These are phyloP conservation scores for Apiospora koreana DNA, from an alignment of 2,329 filamentous ascomycete genomes.

Conservation along the genomic window DNA sequence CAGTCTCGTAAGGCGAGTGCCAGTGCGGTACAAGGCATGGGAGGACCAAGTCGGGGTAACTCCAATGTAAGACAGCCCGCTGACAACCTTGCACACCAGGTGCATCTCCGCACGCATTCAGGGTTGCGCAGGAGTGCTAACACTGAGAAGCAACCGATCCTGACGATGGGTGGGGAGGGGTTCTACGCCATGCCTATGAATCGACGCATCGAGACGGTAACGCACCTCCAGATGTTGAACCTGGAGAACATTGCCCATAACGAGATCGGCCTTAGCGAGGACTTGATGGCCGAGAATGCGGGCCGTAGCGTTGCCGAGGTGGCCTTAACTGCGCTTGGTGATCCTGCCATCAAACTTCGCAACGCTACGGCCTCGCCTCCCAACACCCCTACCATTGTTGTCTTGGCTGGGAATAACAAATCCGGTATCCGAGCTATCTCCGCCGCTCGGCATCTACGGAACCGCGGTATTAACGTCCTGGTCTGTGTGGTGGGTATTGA, in stretches of 20 bases:
- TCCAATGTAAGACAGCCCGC: conserved; percentile 39
- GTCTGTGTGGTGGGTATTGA: conserved; percentile 85
- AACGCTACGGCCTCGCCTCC: conserved; percentile 35
- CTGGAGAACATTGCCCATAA: conserved; percentile 89
- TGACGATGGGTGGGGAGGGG: conserved; percentile 33
- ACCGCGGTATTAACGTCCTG: conserved; percentile 78
- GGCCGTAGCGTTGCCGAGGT: conserved; percentile 87
- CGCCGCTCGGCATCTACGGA: conserved; percentile 82
- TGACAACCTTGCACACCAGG: conserved; percentile 21
- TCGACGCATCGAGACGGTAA: conserved; percentile 62
- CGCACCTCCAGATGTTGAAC: conserved; percentile 83
- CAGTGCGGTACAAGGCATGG: conserved; percentile 29
- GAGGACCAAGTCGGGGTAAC: conserved; percentile 48
- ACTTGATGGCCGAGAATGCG: conserved; percentile 90
- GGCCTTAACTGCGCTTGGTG: conserved; percentile 67
- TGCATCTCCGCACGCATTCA: conserved; percentile 13
- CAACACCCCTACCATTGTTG: conserved; percentile 53
- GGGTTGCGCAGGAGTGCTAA: conserved; percentile 23
- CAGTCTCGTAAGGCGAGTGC: conserved; percentile 60
- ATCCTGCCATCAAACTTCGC: conserved; percentile 60
- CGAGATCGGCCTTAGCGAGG: conserved; percentile 83
- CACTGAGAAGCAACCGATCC: conserved; percentile 38
- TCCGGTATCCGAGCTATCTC: conserved; percentile 83
- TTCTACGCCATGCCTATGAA: conserved; percentile 54
- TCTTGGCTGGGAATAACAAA: conserved; percentile 95